Base-by-base conservation (phyloP, 805 yeast species). In the Wickerhamiella siamensis region DNA sequence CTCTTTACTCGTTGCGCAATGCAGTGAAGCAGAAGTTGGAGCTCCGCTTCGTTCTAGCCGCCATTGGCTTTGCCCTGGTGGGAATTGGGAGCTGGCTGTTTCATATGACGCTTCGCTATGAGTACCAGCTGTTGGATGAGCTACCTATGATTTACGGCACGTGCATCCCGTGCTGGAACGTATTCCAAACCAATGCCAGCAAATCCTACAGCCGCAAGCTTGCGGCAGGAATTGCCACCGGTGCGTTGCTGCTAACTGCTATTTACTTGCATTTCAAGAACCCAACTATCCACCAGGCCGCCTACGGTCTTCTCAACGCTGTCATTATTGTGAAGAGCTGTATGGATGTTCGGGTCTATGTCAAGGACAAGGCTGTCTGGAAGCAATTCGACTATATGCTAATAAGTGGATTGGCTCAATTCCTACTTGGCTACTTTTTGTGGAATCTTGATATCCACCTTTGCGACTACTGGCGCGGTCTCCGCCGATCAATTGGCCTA, bases 121-220 rank as follows among this genome's bases (percentile, higher is more conserved):
- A 81, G 56, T 91, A 72, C 64, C 98, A 91, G 63, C 60, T 91
- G 48, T 68, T 91, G 59, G 98, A 91, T 63, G 98, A 91, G 60
- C 67, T 91, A 54, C 98, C 98, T 33, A 91, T 91, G 98, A 83
- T 91, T 47, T 91, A 91, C 62, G 96, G 95, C 18, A 91, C 98
- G 2, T 88, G 95, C 49, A 77, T 88, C 21, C 97, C 98, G 0
- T 77, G 84, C 47, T 83, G 94, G 94, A 71, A 78, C 34, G 76
- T 82, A 1, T 77, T 79, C 50, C 70, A 81, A 37, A 82, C 76
- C 54, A 74, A 72, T 33, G 65, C 62, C 44, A 47, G 69, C 15
- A 54, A 48, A 15, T 50, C 40, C 4, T 64, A 60, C 22, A 66
- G 75, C 8, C 38, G 61, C n/a, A 42, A 58, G 12, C 64, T 77